These are phyloP conservation scores for Neospora caninum DNA, from an alignment of 169 alveolate genomes.

Conservation along the genomic window DNA sequence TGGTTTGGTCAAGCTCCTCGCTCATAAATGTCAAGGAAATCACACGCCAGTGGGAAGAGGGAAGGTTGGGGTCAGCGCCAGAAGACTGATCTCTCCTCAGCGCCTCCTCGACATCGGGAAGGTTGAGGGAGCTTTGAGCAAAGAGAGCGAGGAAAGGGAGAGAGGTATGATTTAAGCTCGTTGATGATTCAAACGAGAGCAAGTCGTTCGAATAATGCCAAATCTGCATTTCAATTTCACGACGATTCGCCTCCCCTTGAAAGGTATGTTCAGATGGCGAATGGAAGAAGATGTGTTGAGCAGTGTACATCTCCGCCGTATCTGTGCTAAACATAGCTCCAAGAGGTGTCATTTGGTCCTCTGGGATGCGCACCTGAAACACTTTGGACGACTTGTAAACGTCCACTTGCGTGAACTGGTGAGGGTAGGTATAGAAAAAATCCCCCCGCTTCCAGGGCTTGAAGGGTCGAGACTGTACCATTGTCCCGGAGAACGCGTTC, in stretches of 20 bases:
- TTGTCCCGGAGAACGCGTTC: conserved; percentile 70
- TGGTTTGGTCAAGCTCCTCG: conserved; percentile 82
- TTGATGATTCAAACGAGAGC: conserved; percentile 58
- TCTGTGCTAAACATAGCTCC: conserved; percentile 86
- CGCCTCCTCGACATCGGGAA: conserved; percentile 66
- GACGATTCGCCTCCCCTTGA: conserved; percentile 84
- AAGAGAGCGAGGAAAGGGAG: conserved; percentile 61
- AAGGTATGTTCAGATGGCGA: conserved; percentile 89
- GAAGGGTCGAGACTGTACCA: conserved; percentile 42
- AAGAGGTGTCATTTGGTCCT: conserved; percentile 72
- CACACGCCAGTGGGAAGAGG: conserved; percentile 80
- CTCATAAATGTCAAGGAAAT: conserved; percentile 85
- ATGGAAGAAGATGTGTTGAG: conserved; percentile 84
- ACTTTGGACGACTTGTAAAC: conserved; percentile 79
- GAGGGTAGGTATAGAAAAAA: conserved; percentile 80
- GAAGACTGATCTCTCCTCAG: conserved; percentile 15
- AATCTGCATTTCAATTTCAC: conserved; percentile 87
- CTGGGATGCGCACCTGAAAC: conserved; percentile 78
- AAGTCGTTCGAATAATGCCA: conserved; percentile 83
- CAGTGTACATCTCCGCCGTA: conserved; percentile 79
- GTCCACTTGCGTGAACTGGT: conserved; percentile 73
- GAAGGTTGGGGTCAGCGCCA: conserved; percentile 53
- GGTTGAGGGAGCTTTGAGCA: conserved; percentile 64
- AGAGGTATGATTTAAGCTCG: conserved; percentile 59
- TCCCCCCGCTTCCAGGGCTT: conserved; percentile 84